Percentiles rank a stretch among this genome's conserved stretches.
Evolutionary conservation across 2,329 filamentous ascomycete species (phyloP).

Genomic region (Elsinoe batatas): DNA sequence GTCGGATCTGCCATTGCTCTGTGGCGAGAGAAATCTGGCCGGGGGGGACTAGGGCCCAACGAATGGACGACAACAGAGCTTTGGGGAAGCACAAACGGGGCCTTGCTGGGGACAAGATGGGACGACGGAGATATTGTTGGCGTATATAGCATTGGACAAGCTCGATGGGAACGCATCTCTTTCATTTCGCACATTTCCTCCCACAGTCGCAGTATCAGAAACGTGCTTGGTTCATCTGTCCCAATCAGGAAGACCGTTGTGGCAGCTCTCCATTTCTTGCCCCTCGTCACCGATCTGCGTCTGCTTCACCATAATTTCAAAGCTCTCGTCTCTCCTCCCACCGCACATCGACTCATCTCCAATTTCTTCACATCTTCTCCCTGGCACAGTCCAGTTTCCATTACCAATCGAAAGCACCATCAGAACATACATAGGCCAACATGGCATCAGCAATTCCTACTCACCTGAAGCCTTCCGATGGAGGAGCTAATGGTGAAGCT

Average conservation of each 20-base stretch:
- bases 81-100: neutral
- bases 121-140: neutral
- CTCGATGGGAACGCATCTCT: neutral
- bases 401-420: constrained; percentile 11
- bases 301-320: neutral
- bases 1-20: neutral
- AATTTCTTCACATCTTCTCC: constrained; percentile 2
- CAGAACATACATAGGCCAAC: constrained; percentile 53
- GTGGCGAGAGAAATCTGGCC: neutral
- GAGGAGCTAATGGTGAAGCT: constrained; percentile 26
- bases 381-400: constrained; percentile 8
- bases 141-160: neutral
- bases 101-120: neutral
- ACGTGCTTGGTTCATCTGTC: constrained; percentile 5
- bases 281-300: constrained; percentile 8
- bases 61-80: constrained; percentile 1
- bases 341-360: neutral
- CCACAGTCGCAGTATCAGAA: neutral
- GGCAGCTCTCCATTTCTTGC: constrained; percentile 1
- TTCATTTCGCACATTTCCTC: neutral
- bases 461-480: constrained; percentile 61
- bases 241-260: constrained; percentile 10
- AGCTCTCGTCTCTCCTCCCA: neutral
- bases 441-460: constrained; percentile 69
- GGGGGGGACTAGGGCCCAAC: neutral